Percentiles rank a stretch among this genome's conserved stretches.
Evolutionary conservation across 2,329 filamentous ascomycete species (phyloP).

Genomic region (Monilinia fructigena): DNA sequence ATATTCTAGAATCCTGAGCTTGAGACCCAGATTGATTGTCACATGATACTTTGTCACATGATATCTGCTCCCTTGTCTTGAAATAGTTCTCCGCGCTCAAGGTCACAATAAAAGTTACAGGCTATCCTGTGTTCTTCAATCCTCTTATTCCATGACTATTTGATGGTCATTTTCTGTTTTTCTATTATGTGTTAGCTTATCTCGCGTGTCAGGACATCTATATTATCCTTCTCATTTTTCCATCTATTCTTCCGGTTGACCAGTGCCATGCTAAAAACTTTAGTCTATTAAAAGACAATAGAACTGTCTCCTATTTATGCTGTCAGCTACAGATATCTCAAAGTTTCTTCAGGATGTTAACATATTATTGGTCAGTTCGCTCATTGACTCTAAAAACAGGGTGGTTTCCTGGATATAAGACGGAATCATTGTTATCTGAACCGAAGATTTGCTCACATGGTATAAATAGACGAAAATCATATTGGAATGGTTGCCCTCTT

Average conservation of each 20-base stretch:
- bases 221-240: constrained; percentile 11
- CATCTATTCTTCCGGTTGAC: constrained; percentile 1
- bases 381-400: background rate
- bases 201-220: constrained; percentile 1
- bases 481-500: background rate
- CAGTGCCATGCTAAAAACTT: background rate
- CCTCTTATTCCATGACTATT: background rate
- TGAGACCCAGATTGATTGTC: no score
- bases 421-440: constrained; percentile 5
- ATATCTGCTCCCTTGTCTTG: no score
- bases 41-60: no score
- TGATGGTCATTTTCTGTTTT: background rate
- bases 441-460: constrained; percentile 16
- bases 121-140: no score
- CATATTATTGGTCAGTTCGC: background rate
- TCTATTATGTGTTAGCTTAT: background rate
- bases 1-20: no score
- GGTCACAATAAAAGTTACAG: no score
- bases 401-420: background rate
- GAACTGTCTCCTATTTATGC: background rate
- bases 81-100: no score
- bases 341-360: background rate
- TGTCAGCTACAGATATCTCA: background rate
- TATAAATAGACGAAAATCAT: constrained; percentile 4
- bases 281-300: background rate